These are phyloP conservation scores for Eucalyptus sp. DNA, from an alignment of 345 rosid species.

Conservation along the genomic window DNA sequence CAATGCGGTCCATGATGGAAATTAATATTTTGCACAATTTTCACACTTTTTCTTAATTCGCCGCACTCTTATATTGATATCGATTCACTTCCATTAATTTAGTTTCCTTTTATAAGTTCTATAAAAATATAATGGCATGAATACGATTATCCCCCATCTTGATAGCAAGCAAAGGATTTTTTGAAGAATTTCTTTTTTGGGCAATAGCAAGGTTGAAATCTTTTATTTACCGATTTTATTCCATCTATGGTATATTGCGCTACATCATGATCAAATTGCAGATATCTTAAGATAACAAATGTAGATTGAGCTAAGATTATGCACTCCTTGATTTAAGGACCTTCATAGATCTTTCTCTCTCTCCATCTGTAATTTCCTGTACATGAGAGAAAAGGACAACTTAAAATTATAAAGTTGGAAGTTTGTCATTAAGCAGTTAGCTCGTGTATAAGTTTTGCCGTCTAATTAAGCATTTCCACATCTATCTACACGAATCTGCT, in stretches of 20 bases:
- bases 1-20: background rate
- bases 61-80: background rate
- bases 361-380: background rate
- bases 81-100: background rate
- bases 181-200: background rate
- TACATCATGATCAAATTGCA: background rate
- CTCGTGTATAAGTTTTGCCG: background rate
- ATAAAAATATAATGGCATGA: background rate
- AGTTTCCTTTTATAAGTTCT: background rate
- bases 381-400: background rate
- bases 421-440: background rate
- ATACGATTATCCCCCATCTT: background rate
- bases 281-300: background rate
- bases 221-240: background rate
- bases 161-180: background rate
- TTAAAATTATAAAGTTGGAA: background rate
- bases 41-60: background rate
- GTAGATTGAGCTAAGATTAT: background rate
- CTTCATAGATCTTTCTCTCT: background rate
- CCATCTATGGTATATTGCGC: background rate
- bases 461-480: background rate
- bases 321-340: background rate
- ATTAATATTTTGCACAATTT: background rate
- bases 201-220: background rate
- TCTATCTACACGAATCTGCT: background rate